Percentiles rank a stretch among this genome's conserved stretches.
These are phyloP conservation scores for Taiozyma sp. DNA, from an alignment of 1,139 yeast species.

Conservation along the genomic window DNA sequence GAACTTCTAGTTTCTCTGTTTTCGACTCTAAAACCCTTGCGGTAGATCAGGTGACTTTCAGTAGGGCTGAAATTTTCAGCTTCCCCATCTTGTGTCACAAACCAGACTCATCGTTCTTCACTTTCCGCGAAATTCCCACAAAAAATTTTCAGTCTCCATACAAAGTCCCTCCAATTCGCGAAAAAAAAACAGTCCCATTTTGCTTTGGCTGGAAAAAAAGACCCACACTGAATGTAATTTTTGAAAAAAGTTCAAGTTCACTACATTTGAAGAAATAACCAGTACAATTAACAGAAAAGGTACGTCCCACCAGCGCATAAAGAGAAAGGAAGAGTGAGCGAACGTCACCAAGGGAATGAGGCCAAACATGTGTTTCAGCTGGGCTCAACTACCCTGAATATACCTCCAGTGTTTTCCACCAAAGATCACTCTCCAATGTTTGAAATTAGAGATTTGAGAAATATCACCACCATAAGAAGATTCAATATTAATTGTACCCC, in stretches of 20 bases:
- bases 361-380: neutral
- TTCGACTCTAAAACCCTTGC: neutral
- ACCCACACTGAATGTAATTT: neutral
- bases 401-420: neutral
- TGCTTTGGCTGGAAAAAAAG: neutral
- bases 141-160: neutral
- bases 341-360: constrained; percentile 6
- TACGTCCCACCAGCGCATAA: constrained; percentile 11
- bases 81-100: neutral
- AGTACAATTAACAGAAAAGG: constrained; percentile 19
- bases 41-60: neutral
- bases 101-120: neutral
- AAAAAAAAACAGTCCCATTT: neutral
- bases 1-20: neutral
- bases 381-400: neutral
- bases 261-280: constrained; percentile 2
- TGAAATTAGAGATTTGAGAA: neutral
- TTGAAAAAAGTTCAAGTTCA: neutral
- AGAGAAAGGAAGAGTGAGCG: constrained; percentile 1
- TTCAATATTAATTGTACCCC: neutral
- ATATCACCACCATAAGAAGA: neutral
- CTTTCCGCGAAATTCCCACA: neutral
- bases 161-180: neutral
- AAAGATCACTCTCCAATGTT: neutral
- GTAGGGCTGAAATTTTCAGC: neutral